Base-by-base conservation (phyloP, 257 asterid species). In the Catharanthus roseus region DNA sequence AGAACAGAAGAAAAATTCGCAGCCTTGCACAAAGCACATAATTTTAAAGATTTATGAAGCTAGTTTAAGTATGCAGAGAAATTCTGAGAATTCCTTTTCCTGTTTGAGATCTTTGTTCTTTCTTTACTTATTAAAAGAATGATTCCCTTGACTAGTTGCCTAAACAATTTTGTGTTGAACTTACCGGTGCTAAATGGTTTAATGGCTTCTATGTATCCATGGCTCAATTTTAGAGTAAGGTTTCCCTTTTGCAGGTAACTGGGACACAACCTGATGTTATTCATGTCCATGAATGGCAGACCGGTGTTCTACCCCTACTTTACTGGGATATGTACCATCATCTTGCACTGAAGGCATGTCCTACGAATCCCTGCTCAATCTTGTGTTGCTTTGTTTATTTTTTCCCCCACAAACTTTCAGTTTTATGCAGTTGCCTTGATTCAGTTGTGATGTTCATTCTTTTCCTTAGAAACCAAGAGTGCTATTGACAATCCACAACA, bases 201-300 rank as follows among this genome's bases (percentile, higher is more conserved):
- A 16, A 2, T 60, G 67, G 6, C 4, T 29, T 58, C 41, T 58
- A 29, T 39, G 4, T 58, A 29, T 8, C 21, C 42, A 5, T 1
- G 41, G 65, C 29, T n/a, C 42, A 29, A 29, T 58, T 15, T 29
- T 36, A 34, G 16, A 62, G 16, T 34, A 62, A 61, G 2, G 44
- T 34, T 55, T 36, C 47, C 47, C 19, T 62, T 62, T 76, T 79
- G 72, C 86, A 92, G 96, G 91, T 88, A 15, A 78, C 86, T 33
- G 89, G 85, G 78, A 85, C 82, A 74, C 92, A 86, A 85, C 96
- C 96, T 34, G 95, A 89, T 76, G 77, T 92, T 60, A 82, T 92
- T 79, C 96, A 92, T 80, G 88, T 92, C 67, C 97, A 92, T 75
- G 96, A 92, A 80, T 92, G 97, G 97, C 96, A 92, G 81, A 90